Evolutionary conservation across 1,139 yeast genomes (phyloP), one percentile per base, ranked within the genome.

Genomic region (Geotrichum phurueaensis): DNA sequence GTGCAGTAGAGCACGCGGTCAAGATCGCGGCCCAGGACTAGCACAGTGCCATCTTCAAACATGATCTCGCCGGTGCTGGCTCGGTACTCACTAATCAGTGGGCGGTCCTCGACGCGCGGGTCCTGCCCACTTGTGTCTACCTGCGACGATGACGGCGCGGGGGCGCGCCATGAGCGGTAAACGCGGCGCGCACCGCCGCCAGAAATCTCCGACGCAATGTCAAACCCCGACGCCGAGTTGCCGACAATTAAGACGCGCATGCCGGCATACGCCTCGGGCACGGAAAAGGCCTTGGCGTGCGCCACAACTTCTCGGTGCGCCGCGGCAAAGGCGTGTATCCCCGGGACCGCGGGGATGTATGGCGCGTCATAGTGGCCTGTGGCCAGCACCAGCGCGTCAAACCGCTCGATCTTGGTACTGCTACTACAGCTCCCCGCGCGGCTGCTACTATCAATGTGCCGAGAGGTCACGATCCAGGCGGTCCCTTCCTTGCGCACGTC

Each of bases 1-100:
- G 91, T 86, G 36, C 88, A 87, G 70, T 81, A 85, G 2, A 86
- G 69, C n/a, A 86, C 70, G 23, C 66, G 68, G 61, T 83, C 87
- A 51, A 84, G 76, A 55, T 76, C 72, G 6, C 45, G 45, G 18
- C n/a, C 18, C 3, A 39, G 18, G 0, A 68, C 67, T n/a, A 81
- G 62, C 1, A 62, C 23, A 2, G 33, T 25, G 10, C 54, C 58
- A 20, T 56, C 58, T 9, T 29, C 22, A 3, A 56, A 36, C 45
- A n/a, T 10, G 7, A 56, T 39, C 15, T 20, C 51, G 12, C 36
- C 51, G n/a, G 69, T 67, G 0, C 66, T 71, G 0, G 78, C 68
- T 62, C 72, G 70, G 62, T 77, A 72, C 39, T 71, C 64, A 27
- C 68, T 71, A 50, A 80, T 76, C 60, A 77, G 81, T 0, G 78